These are phyloP conservation scores for Yarrowia galli DNA, from an alignment of 1,139 yeast species.

Conservation along the genomic window DNA sequence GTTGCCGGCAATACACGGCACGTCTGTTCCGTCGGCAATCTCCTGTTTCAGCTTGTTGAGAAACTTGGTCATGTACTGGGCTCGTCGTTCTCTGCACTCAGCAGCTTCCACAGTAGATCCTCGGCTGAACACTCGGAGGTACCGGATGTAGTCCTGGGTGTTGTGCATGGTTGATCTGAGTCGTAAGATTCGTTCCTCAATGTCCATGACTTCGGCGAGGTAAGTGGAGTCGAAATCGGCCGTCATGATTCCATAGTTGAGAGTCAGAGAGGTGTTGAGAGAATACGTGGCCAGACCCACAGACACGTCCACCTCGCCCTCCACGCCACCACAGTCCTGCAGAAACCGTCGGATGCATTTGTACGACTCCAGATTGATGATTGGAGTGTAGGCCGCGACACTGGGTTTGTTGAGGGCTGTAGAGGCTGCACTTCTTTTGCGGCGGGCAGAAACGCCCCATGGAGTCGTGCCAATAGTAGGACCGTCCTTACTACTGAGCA, in stretches of 20 bases:
- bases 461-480: constrained; percentile 84
- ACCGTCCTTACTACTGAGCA: constrained; percentile 64
- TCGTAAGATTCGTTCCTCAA: constrained; percentile 69
- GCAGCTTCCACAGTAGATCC: constrained; percentile 50
- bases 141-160: constrained; percentile 67
- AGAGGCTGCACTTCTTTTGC: constrained; percentile 63
- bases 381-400: constrained; percentile 49
- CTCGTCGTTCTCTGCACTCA: constrained; percentile 58
- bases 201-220: constrained; percentile 63
- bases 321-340: constrained; percentile 40
- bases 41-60: constrained; percentile 48
- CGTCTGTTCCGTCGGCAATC: constrained; percentile 46
- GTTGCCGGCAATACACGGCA: constrained; percentile 58
- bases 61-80: constrained; percentile 60
- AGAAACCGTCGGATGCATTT: constrained; percentile 43
- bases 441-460: constrained; percentile 60
- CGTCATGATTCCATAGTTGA: constrained; percentile 67
- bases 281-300: constrained; percentile 61
- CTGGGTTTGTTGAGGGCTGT: constrained; percentile 57
- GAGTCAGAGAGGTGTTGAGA: constrained; percentile 61
- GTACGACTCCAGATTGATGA: constrained; percentile 58
- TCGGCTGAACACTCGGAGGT: constrained; percentile 53
- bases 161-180: constrained; percentile 70
- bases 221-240: constrained; percentile 55
- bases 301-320: constrained; percentile 55